Percentiles rank a stretch among this genome's conserved stretches.
Evolutionary conservation across 2,329 filamentous ascomycete genomes (phyloP).

Genomic region (Phialocephala sp.): DNA sequence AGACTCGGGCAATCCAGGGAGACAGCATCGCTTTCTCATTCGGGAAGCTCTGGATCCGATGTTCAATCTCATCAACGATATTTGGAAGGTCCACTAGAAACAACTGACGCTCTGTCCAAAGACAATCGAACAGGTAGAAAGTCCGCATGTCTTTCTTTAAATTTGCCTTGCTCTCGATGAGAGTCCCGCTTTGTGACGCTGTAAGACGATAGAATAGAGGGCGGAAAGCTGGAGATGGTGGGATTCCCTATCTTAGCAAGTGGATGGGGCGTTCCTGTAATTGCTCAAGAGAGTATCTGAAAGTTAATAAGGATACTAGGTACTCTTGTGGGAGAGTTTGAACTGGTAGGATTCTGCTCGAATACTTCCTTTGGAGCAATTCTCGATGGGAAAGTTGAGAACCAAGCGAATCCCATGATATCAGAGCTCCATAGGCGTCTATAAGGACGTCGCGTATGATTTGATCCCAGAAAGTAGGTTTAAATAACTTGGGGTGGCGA

Average conservation of each 20-base stretch:
- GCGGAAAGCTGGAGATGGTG: conserved; percentile 44
- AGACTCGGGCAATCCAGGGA: conserved; percentile 23
- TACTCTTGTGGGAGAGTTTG: conserved; percentile 48
- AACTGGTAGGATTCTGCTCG: conserved; percentile 39
- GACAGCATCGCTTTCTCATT: conserved; percentile 31
- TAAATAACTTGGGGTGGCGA: conserved; percentile 28
- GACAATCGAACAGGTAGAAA: conserved; percentile 24
- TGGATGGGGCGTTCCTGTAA: conserved; percentile 42
- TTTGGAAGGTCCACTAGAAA: conserved; percentile 17
- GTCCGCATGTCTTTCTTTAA: not conserved
- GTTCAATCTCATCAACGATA: conserved; percentile 34
- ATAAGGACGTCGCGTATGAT: conserved; percentile 45
- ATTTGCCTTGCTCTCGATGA: too few relatives aligned
- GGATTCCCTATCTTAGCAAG: conserved; percentile 31
- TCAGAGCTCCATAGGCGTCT: conserved; percentile 39
- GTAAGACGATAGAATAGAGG: conserved; percentile 40
- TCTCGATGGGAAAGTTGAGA: conserved; percentile 37
- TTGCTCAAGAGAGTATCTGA: conserved; percentile 47
- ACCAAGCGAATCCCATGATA: conserved; percentile 24
- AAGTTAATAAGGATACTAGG: conserved; percentile 47
- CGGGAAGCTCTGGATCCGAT: conserved; percentile 25
- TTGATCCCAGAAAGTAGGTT: conserved; percentile 47
- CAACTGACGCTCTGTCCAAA: conserved; percentile 24
- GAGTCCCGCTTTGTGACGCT: not conserved
- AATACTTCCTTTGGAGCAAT: conserved; percentile 45